Evolutionary conservation across 352 stramenopile genomes (phyloP).

Genomic region (Globisporangium rhizosaccharum): DNA sequence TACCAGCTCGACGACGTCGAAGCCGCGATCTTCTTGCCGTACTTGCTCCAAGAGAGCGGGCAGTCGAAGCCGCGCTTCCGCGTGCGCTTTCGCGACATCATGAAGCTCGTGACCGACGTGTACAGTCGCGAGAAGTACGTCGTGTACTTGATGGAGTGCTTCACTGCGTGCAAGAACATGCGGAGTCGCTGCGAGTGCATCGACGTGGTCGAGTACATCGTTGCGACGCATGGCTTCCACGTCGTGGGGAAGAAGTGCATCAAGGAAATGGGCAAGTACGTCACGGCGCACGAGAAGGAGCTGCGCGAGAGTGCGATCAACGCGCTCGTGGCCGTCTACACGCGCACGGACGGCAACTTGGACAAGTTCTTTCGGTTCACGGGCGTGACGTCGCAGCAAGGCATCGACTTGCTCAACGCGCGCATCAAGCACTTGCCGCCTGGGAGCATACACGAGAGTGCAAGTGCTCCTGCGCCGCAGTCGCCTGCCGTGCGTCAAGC

Average conservation of each 20-base stretch:
- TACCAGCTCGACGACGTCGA: slow-evolving; percentile 83
- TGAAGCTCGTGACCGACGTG: slow-evolving; percentile 75
- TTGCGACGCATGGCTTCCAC: slow-evolving; percentile 52
- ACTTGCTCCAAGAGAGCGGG: slow-evolving; percentile 79
- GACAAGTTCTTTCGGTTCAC: slow-evolving; percentile 78
- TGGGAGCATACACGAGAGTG: slow-evolving; percentile 24
- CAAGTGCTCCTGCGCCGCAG: not conserved
- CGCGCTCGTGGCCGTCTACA: slow-evolving; percentile 65
- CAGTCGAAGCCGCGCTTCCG: slow-evolving; percentile 82
- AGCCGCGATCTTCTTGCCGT: slow-evolving; percentile 74
- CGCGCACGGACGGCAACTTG: slow-evolving; percentile 51
- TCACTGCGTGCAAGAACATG: slow-evolving; percentile 83
- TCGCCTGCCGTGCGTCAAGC: not conserved
- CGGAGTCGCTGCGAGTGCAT: slow-evolving; percentile 85
- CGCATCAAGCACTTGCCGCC: slow-evolving; percentile 74
- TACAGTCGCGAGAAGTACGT: slow-evolving; percentile 79
- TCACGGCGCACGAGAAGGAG: slow-evolving; percentile 77
- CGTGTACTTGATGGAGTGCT: slow-evolving; percentile 70
- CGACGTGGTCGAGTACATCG: slow-evolving; percentile 74
- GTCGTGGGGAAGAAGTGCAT: slow-evolving; percentile 66
- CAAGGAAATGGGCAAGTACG: slow-evolving; percentile 77
- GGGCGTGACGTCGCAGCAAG: slow-evolving; percentile 72
- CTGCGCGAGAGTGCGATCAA: slow-evolving; percentile 76
- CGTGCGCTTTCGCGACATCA: slow-evolving; percentile 78
- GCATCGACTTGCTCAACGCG: slow-evolving; percentile 67